A percentile compares a stretch with the other conserved stretches of the same genome.
Conservation (phyloP, 108 stramenopile species). For the Fragilariopsis cylindrus region DNA sequence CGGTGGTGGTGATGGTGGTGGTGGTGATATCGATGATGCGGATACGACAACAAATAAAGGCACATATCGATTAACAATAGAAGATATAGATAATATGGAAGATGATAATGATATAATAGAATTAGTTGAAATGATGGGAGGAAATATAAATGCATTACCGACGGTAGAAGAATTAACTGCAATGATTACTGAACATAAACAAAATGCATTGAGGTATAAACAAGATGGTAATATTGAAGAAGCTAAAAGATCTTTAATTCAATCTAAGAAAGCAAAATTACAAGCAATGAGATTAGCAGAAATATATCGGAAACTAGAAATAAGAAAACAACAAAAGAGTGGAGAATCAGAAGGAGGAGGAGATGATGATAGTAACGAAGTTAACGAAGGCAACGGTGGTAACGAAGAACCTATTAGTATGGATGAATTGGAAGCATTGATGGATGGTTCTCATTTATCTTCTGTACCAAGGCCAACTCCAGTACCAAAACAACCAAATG, state of each 20-base stretch:
- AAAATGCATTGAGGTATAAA: constrained; percentile 26
- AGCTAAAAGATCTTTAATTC: constrained; percentile 32
- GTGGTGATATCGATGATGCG: background rate
- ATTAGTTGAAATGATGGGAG: constrained; percentile 17
- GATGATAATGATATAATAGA: constrained; percentile 14
- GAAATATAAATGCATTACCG: background rate
- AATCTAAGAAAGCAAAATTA: constrained; percentile 32
- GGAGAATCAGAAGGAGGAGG: background rate
- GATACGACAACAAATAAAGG: no score
- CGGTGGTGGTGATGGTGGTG: background rate
- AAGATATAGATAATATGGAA: constrained; percentile 11
- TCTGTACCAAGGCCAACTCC: background rate
- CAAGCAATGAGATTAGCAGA: constrained; percentile 9
- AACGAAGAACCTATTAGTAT: background rate
- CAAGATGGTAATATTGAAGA: constrained; percentile 31
- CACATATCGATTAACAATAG: constrained; percentile 5
- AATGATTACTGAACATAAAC: constrained; percentile 12
- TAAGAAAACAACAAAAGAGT: background rate
- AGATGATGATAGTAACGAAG: no score
- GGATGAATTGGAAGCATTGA: constrained; percentile 5
- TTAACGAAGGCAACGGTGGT: background rate
- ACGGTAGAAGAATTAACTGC: constrained; percentile 10
- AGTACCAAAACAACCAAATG: background rate
- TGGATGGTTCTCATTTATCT: background rate
- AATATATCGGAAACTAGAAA: background rate